phyloP scores from a whole-genome alignment of 1,139 yeast genomes.

The Meyerozyma carpophila region DNA sequence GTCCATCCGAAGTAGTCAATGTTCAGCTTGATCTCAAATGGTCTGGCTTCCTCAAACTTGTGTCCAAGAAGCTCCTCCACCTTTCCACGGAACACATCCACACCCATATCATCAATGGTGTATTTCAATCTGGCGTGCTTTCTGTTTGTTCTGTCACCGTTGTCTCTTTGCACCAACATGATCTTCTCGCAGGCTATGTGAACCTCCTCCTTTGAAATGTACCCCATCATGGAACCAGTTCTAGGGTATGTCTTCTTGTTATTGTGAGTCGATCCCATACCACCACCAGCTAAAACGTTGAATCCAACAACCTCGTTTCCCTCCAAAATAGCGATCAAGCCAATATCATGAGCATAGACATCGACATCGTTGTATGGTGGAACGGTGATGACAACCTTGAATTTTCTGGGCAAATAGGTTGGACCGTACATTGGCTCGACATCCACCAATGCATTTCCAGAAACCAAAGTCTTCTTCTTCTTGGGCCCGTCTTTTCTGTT shows the following conservation, averaged over 20 bases:
- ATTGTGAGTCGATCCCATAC: slow-evolving; percentile 98
- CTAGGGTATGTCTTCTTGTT: slow-evolving; percentile 96
- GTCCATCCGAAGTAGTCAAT: slow-evolving; percentile 94
- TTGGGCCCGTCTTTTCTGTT: slow-evolving; percentile 73
- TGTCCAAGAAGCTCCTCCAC: slow-evolving; percentile 83
- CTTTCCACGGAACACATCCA: slow-evolving; percentile 70
- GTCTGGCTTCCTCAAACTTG: slow-evolving; percentile 63
- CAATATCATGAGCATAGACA: slow-evolving; percentile 93
- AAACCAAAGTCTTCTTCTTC: slow-evolving; percentile 74
- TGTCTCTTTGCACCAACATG: slow-evolving; percentile 91
- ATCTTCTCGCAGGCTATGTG: slow-evolving; percentile 83
- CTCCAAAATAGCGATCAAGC: slow-evolving; percentile 83
- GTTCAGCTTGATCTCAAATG: slow-evolving; percentile 78
- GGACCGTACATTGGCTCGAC: slow-evolving; percentile 86
- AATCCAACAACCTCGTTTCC: slow-evolving; percentile 64
- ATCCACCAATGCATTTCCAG: slow-evolving; percentile 82
- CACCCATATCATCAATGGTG: slow-evolving; percentile 88
- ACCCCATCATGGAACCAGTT: slow-evolving; percentile 86
- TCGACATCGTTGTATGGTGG: slow-evolving; percentile 98
- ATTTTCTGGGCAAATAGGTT: slow-evolving; percentile 90
- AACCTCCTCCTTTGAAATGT: slow-evolving; percentile 59
- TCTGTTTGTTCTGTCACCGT: slow-evolving; percentile 94
- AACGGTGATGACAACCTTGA: slow-evolving; percentile 89
- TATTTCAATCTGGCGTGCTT: slow-evolving; percentile 97
- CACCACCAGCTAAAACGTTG: slow-evolving; percentile 93